Evolutionary conservation across 73 alveolate genomes (phyloP).

Genomic region (Stentor roeselii): DNA sequence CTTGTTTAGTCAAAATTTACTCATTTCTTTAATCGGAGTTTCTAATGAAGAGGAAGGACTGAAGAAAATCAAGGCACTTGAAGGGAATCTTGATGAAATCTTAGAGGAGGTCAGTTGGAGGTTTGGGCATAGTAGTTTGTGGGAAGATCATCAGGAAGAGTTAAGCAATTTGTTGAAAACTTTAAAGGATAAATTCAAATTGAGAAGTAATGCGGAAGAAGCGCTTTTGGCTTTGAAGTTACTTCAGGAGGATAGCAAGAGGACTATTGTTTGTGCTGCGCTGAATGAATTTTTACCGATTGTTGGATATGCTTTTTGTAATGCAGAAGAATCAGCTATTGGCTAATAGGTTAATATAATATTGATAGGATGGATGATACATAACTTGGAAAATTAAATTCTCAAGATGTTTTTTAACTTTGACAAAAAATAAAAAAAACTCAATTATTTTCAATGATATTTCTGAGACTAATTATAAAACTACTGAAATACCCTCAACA

Average conservation of each 20-base stretch:
- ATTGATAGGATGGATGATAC: too few species aligned
- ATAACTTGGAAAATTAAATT: too few species aligned
- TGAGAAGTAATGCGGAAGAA: background rate
- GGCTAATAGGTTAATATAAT: background rate
- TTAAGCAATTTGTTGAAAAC: background rate
- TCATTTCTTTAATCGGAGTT: background rate
- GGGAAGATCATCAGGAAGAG: slow-evolving; percentile 25
- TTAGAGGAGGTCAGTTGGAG: slow-evolving; percentile 3
- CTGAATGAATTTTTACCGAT: background rate
- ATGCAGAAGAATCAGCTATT: background rate
- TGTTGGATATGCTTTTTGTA: background rate
- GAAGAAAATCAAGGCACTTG: background rate
- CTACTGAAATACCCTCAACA: too few species aligned
- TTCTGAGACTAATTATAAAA: too few species aligned
- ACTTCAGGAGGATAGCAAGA: background rate
- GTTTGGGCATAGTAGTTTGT: background rate
- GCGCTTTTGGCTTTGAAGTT: background rate
- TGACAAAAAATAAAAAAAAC: too few species aligned
- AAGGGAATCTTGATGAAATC: background rate
- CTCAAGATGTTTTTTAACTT: too few species aligned
- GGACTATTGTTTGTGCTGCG: background rate
- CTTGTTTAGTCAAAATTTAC: background rate
- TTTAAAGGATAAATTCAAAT: background rate
- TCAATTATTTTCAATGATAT: too few species aligned
- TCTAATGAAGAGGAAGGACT: background rate